Conservation (phyloP, 805 yeast species). For the Candida maltosa region DNA sequence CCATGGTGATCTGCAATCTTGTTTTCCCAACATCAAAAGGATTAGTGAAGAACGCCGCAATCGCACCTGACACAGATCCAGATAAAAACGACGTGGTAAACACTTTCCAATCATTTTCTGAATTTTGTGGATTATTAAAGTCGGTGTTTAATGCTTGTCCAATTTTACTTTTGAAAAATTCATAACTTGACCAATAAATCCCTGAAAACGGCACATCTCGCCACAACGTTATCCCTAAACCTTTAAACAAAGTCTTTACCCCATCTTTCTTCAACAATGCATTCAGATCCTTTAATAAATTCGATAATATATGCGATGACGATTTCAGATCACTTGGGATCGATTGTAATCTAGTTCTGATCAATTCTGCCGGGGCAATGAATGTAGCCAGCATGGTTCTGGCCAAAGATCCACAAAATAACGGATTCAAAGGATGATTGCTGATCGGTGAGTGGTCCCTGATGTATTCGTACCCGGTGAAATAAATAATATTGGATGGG, state of each 20-base stretch:
- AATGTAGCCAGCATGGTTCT: constrained; percentile 78
- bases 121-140: constrained; percentile 11
- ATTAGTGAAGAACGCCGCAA: constrained; percentile 85
- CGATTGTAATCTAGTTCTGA: constrained; percentile 89
- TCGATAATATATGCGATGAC: constrained; percentile 31
- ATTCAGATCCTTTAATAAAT: constrained; percentile 52
- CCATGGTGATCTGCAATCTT: constrained; percentile 66
- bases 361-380: constrained; percentile 82
- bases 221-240: constrained; percentile 86
- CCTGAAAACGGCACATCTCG: constrained; percentile 97
- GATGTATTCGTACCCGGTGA: constrained; percentile 86
- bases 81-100: constrained; percentile 68
- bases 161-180: constrained; percentile 35
- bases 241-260: constrained; percentile 66
- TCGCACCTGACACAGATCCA: constrained; percentile 79
- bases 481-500: constrained; percentile 91
- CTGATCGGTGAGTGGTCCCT: constrained; percentile 60
- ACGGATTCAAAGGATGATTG: constrained; percentile 62
- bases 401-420: constrained; percentile 83
- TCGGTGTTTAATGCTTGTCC: constrained; percentile 20
- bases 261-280: constrained; percentile 57
- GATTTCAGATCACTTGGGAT: constrained; percentile 51
- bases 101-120: constrained; percentile 37
- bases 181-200: constrained; percentile 90
- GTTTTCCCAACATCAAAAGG: constrained; percentile 99